Conservation (phyloP, 75 land plant genomes). For the Cryptomeria japonica region DNA sequence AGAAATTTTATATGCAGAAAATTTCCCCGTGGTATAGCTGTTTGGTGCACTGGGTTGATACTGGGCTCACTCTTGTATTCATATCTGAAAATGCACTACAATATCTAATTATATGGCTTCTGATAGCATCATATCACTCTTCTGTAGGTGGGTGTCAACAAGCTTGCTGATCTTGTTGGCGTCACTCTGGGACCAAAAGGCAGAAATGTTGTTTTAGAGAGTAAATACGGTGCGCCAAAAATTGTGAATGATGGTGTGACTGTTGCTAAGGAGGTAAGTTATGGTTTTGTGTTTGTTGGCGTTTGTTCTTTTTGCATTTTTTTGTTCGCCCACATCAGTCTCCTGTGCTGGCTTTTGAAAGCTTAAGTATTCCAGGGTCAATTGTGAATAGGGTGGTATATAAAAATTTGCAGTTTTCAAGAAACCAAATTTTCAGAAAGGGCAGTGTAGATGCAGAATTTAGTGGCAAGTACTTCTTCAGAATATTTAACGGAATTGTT, state of each 20-base stretch:
- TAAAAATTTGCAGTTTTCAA: too few species aligned
- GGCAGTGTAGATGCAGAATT: neutral
- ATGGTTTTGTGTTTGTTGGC: neutral
- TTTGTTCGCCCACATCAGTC: too few species aligned
- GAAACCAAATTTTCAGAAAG: neutral
- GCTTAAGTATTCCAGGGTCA: neutral
- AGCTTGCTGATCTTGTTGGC: constrained; percentile 76
- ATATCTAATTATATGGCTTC: neutral
- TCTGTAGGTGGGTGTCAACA: constrained; percentile 74
- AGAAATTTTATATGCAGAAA: neutral
- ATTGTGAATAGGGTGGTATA: neutral
- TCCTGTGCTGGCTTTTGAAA: neutral
- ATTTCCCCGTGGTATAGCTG: neutral
- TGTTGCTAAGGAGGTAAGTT: constrained; percentile 76
- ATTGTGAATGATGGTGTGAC: constrained; percentile 97
- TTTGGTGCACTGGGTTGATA: neutral
- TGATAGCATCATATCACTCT: neutral
- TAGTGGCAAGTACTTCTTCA: neutral
- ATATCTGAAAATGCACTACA: neutral
- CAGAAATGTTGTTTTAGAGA: constrained; percentile 81
- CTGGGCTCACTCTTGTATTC: neutral
- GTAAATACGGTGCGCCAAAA: constrained; percentile 84
- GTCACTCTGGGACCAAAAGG: constrained; percentile 88
- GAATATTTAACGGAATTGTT: neutral
- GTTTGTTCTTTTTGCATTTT: neutral